phyloP scores from a whole-genome alignment of 306 rosid species.

The Fragaria nilgerrensis region DNA sequence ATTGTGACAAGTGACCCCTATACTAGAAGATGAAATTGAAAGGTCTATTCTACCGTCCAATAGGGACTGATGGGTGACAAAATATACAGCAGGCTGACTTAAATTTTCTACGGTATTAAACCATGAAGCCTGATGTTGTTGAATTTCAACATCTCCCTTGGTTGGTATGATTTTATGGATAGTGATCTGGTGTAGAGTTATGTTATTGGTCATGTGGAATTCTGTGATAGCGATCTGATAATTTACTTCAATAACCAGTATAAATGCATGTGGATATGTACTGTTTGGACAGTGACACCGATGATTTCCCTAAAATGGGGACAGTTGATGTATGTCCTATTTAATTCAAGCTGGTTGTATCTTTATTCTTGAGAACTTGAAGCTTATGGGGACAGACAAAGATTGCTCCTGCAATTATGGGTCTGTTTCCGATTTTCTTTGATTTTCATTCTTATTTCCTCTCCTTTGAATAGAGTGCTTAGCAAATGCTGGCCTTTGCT shows the following conservation, averaged over 20 bases:
- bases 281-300: conserved; percentile 21
- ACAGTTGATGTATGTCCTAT: conserved; percentile 2
- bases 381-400: conserved; percentile 3
- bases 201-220: conserved; percentile 24
- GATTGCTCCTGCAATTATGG: conserved; percentile 18
- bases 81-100: not conserved
- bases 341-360: too few relatives aligned
- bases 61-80: not conserved
- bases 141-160: conserved; percentile 3
- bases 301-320: not conserved
- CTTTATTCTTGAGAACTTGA: not conserved
- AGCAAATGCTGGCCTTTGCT: not conserved
- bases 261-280: conserved; percentile 22
- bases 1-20: not conserved
- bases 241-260: not conserved
- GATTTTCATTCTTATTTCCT: not conserved
- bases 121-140: not conserved
- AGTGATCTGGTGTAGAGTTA: not conserved
- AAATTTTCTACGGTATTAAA: not conserved
- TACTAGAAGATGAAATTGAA: not conserved
- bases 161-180: conserved; percentile 7
- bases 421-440: not conserved
- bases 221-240: conserved; percentile 27
- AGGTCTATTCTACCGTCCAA: not conserved
- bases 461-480: not conserved